A percentile compares a stretch with the other conserved stretches of the same genome.
Conservation (phyloP, 164 flowering plant genomes). For the Akebia trifoliata region DNA sequence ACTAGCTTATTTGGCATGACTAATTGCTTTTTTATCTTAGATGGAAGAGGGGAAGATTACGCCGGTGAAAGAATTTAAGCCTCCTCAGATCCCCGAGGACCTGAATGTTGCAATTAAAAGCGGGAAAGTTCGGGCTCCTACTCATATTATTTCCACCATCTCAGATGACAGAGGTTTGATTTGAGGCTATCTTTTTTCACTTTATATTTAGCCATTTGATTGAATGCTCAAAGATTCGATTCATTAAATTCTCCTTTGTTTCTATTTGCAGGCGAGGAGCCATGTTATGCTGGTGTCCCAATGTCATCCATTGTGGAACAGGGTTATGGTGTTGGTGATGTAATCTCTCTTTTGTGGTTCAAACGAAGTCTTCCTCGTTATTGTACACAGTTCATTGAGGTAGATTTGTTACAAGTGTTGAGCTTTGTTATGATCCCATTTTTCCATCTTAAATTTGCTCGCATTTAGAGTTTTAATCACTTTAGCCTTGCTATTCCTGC, state of each 20-base stretch:
- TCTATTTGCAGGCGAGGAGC: constrained; percentile 71
- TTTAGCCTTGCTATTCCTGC: background rate
- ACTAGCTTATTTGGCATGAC: no score
- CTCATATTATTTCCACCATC: constrained; percentile 95
- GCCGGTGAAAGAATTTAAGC: constrained; percentile 75
- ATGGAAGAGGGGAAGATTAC: constrained; percentile 72
- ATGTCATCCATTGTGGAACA: constrained; percentile 91
- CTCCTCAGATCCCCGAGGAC: constrained; percentile 98
- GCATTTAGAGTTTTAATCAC: no score
- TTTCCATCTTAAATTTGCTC: no score
- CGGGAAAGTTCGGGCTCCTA: constrained; percentile 98
- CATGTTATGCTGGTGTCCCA: constrained; percentile 89
- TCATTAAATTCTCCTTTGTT: no score
- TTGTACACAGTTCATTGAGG: constrained; percentile 88
- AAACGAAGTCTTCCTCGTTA: constrained; percentile 96
- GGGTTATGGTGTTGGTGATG: constrained; percentile 92
- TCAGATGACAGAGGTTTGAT: constrained; percentile 93
- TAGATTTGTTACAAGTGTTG: constrained; percentile 10
- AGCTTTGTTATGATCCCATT: background rate
- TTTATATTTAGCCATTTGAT: no score
- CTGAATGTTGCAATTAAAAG: constrained; percentile 86
- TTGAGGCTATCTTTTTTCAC: background rate
- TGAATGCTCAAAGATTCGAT: no score
- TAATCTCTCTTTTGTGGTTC: constrained; percentile 93
- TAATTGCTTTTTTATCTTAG: constrained; percentile 29